A percentile compares a stretch with the other conserved stretches of the same genome.
These are phyloP conservation scores for Populus tomentosa DNA, from an alignment of 441 rosid genomes.

Conservation along the genomic window DNA sequence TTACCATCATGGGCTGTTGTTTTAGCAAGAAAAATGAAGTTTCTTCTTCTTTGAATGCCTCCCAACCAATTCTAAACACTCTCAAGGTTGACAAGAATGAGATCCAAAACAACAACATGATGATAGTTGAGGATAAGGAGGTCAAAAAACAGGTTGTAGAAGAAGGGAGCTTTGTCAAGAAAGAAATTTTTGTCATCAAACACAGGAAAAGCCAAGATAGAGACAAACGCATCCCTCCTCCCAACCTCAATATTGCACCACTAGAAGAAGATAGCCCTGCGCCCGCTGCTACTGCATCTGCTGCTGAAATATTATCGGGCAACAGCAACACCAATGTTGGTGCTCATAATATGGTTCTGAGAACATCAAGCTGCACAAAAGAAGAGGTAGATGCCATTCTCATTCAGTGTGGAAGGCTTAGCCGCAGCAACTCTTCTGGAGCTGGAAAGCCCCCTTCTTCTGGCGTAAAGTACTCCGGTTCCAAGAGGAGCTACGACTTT, in stretches of 20 bases:
- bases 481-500: slow-evolving; percentile 81
- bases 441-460: slow-evolving; percentile 31
- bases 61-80: not conserved
- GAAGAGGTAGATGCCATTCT: slow-evolving; percentile 92
- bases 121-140: slow-evolving; percentile 11
- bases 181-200: slow-evolving; percentile 52
- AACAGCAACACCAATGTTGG: slow-evolving; percentile 1
- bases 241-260: slow-evolving; percentile 10
- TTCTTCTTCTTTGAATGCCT: slow-evolving; percentile 18
- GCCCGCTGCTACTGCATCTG: slow-evolving; percentile 9
- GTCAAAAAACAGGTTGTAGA: slow-evolving; percentile 12
- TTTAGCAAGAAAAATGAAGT: slow-evolving; percentile 47
- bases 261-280: not conserved
- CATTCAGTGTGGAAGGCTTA: slow-evolving; percentile 84
- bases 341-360: slow-evolving; percentile 20
- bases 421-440: slow-evolving; percentile 56
- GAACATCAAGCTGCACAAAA: slow-evolving; percentile 55
- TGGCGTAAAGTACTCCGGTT: slow-evolving; percentile 61
- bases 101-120: not conserved
- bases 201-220: slow-evolving; percentile 51
- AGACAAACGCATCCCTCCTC: slow-evolving; percentile 28
- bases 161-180: slow-evolving; percentile 31
- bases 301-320: slow-evolving; percentile 22
- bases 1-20: slow-evolving; percentile 54
- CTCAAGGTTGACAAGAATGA: slow-evolving; percentile 1